Evolutionary conservation across 2,329 filamentous ascomycete species (phyloP).

Genomic region (Talaromyces sp.): DNA sequence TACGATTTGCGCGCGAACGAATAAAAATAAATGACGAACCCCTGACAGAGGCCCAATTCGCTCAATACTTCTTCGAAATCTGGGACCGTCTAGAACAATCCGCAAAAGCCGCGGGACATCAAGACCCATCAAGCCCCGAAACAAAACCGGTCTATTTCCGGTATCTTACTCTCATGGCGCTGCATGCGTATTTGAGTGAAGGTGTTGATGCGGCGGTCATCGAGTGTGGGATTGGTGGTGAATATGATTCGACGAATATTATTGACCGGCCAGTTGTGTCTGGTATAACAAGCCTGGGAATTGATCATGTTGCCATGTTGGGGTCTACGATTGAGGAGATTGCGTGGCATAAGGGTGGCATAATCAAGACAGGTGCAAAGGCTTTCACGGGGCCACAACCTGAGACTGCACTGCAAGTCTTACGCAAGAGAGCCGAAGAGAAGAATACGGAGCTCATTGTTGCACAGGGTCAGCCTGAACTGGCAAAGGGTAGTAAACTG

Average conservation of each 20-base stretch:
- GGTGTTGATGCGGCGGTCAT: slow-evolving; percentile 75
- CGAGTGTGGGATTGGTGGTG: slow-evolving; percentile 91
- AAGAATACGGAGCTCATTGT: slow-evolving; percentile 48
- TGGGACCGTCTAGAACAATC: slow-evolving; percentile 67
- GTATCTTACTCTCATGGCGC: slow-evolving; percentile 81
- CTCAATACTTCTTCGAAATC: slow-evolving; percentile 75
- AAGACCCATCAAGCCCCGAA: slow-evolving; percentile 48
- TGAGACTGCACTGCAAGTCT: slow-evolving; percentile 52
- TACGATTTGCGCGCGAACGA: slow-evolving; percentile 77
- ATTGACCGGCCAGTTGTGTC: slow-evolving; percentile 66
- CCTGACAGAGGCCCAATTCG: slow-evolving; percentile 65
- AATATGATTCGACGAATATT: slow-evolving; percentile 90
- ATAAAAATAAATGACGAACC: slow-evolving; percentile 75
- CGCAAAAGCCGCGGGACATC: slow-evolving; percentile 48
- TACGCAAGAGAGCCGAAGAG: slow-evolving; percentile 54
- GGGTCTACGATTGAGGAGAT: slow-evolving; percentile 77
- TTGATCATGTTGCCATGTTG: slow-evolving; percentile 80
- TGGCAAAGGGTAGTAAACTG: slow-evolving; percentile 40
- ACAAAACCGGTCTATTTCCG: slow-evolving; percentile 90
- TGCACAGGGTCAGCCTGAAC: slow-evolving; percentile 48
- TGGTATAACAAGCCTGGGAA: slow-evolving; percentile 74
- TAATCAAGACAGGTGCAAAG: slow-evolving; percentile 67
- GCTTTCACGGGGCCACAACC: slow-evolving; percentile 63
- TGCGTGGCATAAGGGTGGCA: slow-evolving; percentile 88
- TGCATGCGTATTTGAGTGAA: slow-evolving; percentile 75